A percentile compares a stretch with the other conserved stretches of the same genome.
phyloP scores from a whole-genome alignment of 1,284 basidiomycete genomes.

The Apiotrichum gamsii region DNA sequence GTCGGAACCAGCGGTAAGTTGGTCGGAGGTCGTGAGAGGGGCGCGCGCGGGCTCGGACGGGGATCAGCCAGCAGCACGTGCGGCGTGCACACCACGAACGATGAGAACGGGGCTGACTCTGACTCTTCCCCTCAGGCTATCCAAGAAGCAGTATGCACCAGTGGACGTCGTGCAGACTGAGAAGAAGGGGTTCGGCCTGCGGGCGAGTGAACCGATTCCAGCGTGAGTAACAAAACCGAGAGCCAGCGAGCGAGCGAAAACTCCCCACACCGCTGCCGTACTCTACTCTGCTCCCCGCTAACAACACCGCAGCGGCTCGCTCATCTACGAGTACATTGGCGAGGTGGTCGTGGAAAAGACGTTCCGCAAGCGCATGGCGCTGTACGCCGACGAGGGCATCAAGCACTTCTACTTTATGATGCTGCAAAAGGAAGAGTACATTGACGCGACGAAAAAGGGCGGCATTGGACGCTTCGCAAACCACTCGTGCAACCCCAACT shows the following conservation, averaged over 20 bases:
- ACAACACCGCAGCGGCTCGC: slow-evolving; percentile 61
- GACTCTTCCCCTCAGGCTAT: too few relatives aligned
- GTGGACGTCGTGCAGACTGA: slow-evolving; percentile 91
- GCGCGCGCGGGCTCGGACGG: too few relatives aligned
- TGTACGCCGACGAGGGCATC: slow-evolving; percentile 88
- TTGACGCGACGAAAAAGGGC: slow-evolving; percentile 96
- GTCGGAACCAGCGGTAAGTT: slow-evolving; percentile 85
- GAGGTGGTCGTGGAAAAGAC: slow-evolving; percentile 85
- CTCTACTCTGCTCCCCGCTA: background rate
- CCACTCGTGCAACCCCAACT: slow-evolving; percentile 97
- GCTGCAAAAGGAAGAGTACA: slow-evolving; percentile 97
- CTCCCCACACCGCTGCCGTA: background rate
- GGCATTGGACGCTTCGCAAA: slow-evolving; percentile 96
- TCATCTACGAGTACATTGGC: slow-evolving; percentile 97
- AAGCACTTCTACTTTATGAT: slow-evolving; percentile 99
- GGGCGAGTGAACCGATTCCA: slow-evolving; percentile 63
- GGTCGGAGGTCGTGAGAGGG: background rate
- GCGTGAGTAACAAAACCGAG: slow-evolving; percentile 68
- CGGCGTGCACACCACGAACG: too few relatives aligned
- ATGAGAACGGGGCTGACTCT: too few relatives aligned
- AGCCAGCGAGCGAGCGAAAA: too few relatives aligned
- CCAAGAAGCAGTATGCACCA: slow-evolving; percentile 72
- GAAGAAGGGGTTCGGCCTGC: slow-evolving; percentile 89
- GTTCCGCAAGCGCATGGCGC: slow-evolving; percentile 89
- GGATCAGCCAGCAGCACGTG: too few relatives aligned